phyloP scores from a whole-genome alignment of 805 yeast species.

The Candida insectalens region DNA sequence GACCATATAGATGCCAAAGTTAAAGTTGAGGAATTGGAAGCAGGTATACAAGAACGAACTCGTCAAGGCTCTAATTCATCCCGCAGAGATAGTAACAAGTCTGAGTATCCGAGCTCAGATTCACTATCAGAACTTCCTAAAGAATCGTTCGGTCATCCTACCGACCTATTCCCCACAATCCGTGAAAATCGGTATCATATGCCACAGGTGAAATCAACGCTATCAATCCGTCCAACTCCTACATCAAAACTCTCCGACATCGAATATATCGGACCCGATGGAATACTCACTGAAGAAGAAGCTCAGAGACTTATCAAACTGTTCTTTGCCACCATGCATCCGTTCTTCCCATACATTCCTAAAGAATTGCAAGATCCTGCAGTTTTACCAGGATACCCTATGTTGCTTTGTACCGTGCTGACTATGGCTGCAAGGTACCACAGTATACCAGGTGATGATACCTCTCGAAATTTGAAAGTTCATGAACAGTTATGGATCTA shows the following conservation, averaged over 20 bases:
- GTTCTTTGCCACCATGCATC: constrained; percentile 75
- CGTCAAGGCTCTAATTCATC: neutral
- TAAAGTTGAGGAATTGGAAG: constrained; percentile 38
- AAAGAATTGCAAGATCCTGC: constrained; percentile 56
- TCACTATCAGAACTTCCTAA: constrained; percentile 9
- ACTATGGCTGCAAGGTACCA: constrained; percentile 78
- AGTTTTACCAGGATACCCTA: constrained; percentile 67
- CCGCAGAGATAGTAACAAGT: neutral
- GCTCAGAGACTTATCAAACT: constrained; percentile 47
- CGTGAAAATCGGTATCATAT: constrained; percentile 24
- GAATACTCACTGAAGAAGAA: constrained; percentile 49
- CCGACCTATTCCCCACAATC: constrained; percentile 13
- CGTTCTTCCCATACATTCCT: constrained; percentile 85
- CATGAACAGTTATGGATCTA: constrained; percentile 81
- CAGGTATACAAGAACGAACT: neutral
- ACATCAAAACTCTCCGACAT: constrained; percentile 42
- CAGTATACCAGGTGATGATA: constrained; percentile 33
- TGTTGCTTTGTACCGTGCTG: constrained; percentile 68
- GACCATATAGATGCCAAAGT: constrained; percentile 47
- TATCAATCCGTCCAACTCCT: constrained; percentile 36
- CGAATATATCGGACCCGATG: constrained; percentile 49
- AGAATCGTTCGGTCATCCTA: constrained; percentile 22
- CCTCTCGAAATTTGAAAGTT: constrained; percentile 38
- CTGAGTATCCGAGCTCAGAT: neutral
- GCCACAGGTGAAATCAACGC: constrained; percentile 34